phyloP scores from a whole-genome alignment of 768 basidiomycete species.

The Auriscalpium microsporum region DNA sequence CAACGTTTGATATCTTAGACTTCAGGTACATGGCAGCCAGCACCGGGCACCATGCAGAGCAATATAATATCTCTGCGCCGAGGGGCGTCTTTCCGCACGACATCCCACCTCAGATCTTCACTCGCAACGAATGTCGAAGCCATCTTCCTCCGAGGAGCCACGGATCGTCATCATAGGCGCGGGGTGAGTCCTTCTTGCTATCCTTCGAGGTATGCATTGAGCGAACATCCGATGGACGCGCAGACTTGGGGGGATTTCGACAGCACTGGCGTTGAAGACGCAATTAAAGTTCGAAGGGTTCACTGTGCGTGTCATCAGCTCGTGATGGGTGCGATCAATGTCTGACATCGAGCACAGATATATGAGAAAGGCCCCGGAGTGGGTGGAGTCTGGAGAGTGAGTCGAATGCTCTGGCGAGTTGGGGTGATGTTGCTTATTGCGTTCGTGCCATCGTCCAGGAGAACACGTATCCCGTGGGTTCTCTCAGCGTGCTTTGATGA shows the following conservation, averaged over 20 bases:
- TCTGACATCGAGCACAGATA: not conserved
- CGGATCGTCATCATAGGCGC: constrained; percentile 19
- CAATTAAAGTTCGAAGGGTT: constrained; percentile 24
- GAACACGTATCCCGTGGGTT: constrained; percentile 8
- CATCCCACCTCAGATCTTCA: no score
- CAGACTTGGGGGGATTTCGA: constrained; percentile 22
- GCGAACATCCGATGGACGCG: not conserved
- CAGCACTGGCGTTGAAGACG: constrained; percentile 24
- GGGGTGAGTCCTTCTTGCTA: constrained; percentile 10
- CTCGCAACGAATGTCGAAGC: no score
- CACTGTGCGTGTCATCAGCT: constrained; percentile 16
- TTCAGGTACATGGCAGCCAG: no score
- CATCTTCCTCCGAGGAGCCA: no score
- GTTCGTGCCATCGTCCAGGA: not conserved
- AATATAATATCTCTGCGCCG: no score
- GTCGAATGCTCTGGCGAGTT: not conserved
- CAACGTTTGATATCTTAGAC: no score
- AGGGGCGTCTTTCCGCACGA: no score
- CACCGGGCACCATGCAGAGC: no score
- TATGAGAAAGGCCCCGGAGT: not conserved
- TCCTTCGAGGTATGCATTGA: not conserved
- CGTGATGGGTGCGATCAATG: no score
- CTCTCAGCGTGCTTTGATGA: not conserved
- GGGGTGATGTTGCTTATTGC: not conserved
- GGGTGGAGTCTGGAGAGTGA: not conserved